Base-by-base conservation (phyloP, 129 eudicot species). In the Kitagawia praeruptora region DNA sequence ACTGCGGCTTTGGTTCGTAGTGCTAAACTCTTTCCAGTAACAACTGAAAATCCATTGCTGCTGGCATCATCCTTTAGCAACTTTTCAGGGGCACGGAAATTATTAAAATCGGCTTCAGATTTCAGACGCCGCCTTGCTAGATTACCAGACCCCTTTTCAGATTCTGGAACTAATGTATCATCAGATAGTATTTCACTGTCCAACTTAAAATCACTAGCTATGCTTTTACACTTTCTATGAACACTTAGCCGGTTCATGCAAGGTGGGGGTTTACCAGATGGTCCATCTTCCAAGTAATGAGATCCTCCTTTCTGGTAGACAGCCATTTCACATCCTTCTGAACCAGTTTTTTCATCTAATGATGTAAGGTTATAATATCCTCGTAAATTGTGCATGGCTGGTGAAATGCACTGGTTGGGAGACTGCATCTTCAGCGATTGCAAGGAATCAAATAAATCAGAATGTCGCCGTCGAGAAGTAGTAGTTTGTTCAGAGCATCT, bases 361-460 rank as follows among this genome's bases (percentile, higher is more conserved):
- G 76, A 75, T 37, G 69, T 80, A 41, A 90, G 97, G 47, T 91
- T 87, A 79, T 94, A 91, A 77, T 87, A 86, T 16, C 92, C 91
- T 81, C 81, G 93, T 84, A 89, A 82, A 71, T 75, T 78, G 82
- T 82, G 82, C 89, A 94, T 85, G 27, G 92, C 91, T 47, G 89
- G 87, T 21, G 93, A 88, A 23, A 88, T 87, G 78, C 82, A 82
- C 40, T 58, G 78, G 25, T 85, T 78, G 21, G 93, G 84, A 51
- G 94, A 79, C 31, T 80, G 87, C 64, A 88, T 37, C 86, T 80
- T 93, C 70, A 93, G 74, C 3, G 97, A 90, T 81, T 85, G 88
- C 79, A 92, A 66, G 49, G 93, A 81, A 70, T 86, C 91, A 77
- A 84, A 86, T 23, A 91, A 63, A 87, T 94, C 98, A 51, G 92